Base-by-base conservation (phyloP, 257 asterid species). In the Penstemon davidsonii region DNA sequence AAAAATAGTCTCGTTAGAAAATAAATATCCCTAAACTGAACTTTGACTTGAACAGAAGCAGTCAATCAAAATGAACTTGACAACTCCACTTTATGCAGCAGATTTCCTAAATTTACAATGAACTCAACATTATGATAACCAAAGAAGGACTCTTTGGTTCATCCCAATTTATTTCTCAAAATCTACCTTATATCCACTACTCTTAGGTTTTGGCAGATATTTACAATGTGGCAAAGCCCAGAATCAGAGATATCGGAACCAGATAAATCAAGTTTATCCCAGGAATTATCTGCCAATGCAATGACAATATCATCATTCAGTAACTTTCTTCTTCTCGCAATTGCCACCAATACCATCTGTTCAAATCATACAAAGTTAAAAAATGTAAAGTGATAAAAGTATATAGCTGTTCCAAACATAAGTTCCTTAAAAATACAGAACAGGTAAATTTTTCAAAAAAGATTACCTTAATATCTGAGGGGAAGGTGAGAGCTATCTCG, bases 301-400 rank as follows among this genome's bases (percentile, higher is more conserved):
- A 86, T 59, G 49, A 88, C 58, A 53, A 91, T 70, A 40, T 77
- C 84, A 74, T 93, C 97, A 81, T 72, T 83, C 80, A 93, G 77
- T 55, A 93, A 62, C 84, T 81, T 90, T 69, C 91, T 84, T 78
- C 99, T 82, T 57, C 91, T 88, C n/a, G 96, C 96, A 77, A 93
- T 84, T 66, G 99, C 97, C 55, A 83, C 75, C 71, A 93, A 70
- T 55, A 79, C 82, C 89, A 90, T 80, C 97, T 92, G 83, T 25
- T n/a, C 33, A 50, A 5, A 61, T 56, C 41, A 46, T 15, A 59
- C 19, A 52, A 38, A 15, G 18, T 11, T 25, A 51, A 47, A 64
- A 66, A 3, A 13, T 12, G 4, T 25, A 38, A 42, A 9, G 44
- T 49, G 25, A 62, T 13, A 72, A 64, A 68, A 60, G 11, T n/a